phyloP scores from a whole-genome alignment of 805 yeast species.

The Cyberlindnera maritima region DNA sequence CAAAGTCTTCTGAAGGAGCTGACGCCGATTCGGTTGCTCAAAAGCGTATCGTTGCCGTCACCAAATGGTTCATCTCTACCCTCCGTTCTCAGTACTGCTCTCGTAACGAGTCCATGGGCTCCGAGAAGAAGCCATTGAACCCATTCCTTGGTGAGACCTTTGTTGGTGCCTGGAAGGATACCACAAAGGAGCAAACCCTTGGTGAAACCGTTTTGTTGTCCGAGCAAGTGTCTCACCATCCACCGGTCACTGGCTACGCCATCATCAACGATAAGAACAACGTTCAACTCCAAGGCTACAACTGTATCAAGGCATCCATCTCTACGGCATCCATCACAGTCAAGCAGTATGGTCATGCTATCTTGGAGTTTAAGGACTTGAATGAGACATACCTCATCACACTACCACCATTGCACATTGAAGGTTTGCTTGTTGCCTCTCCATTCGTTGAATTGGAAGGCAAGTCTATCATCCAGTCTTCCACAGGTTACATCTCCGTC shows the following conservation, averaged over 20 bases:
- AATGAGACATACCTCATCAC: constrained; percentile 74
- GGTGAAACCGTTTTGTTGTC: constrained; percentile 80
- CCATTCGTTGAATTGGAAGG: constrained; percentile 96
- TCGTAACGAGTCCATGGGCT: constrained; percentile 87
- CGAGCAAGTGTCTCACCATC: constrained; percentile 97
- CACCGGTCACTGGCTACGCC: constrained; percentile 94
- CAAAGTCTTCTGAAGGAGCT: constrained; percentile 14
- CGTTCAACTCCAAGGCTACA: constrained; percentile 80
- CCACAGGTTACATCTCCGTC: constrained; percentile 69
- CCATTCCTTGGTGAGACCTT: constrained; percentile 95
- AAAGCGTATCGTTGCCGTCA: constrained; percentile 75
- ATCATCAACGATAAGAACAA: constrained; percentile 70
- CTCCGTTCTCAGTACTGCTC: constrained; percentile 92
- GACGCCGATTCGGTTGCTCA: constrained; percentile 46
- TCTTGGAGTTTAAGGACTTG: constrained; percentile 59
- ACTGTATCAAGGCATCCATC: constrained; percentile 82
- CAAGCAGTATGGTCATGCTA: constrained; percentile 90
- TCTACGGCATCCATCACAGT: constrained; percentile 77
- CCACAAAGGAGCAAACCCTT: constrained; percentile 41
- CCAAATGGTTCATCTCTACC: constrained; percentile 89
- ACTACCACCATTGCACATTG: constrained; percentile 93
- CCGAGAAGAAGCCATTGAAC: constrained; percentile 94
- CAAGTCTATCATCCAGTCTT: constrained; percentile 76
- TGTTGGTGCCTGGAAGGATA: constrained; percentile 81
- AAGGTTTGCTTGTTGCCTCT: constrained; percentile 85